A percentile compares a stretch with the other conserved stretches of the same genome.
phyloP scores from a whole-genome alignment of 2,329 filamentous ascomycete species.

The Hypomyces perniciosus region DNA sequence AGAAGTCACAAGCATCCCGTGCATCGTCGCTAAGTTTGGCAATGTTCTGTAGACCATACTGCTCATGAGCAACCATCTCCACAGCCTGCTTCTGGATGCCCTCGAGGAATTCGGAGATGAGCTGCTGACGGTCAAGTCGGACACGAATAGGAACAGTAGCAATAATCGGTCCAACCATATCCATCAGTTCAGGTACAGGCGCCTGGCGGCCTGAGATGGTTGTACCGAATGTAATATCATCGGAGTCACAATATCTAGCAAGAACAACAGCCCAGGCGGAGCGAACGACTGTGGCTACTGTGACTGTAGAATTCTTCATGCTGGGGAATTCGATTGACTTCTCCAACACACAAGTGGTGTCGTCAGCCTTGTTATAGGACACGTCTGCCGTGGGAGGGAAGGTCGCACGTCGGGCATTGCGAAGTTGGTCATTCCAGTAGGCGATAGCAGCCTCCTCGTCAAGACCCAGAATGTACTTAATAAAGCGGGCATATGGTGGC shows the following conservation, averaged over 20 bases:
- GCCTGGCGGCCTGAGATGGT: conserved; percentile 18
- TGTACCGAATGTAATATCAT: conserved; percentile 17
- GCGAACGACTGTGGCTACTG: conserved; percentile 17
- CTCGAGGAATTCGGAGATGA: conserved; percentile 6
- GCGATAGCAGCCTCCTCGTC: neutral
- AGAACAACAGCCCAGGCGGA: conserved; percentile 7
- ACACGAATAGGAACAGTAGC: conserved; percentile 15
- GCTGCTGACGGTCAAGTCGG: neutral
- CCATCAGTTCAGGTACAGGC: conserved; percentile 16
- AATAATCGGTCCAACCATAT: conserved; percentile 18
- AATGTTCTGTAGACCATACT: conserved; percentile 22
- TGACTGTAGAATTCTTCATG: conserved; percentile 5
- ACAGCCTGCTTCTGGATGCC: conserved; percentile 11
- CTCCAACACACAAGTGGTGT: conserved; percentile 2
- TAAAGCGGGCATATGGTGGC: neutral
- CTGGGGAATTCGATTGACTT: neutral
- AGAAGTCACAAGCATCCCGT: conserved; percentile 16
- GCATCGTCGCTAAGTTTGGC: conserved; percentile 11
- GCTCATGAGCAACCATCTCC: conserved; percentile 19
- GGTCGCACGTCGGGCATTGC: neutral
- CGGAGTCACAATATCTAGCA: conserved; percentile 14
- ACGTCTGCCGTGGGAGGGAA: conserved; percentile 7
- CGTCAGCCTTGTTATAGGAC: neutral
- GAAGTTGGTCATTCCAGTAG: conserved; percentile 14
- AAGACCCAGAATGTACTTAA: conserved; percentile 1